Evolutionary conservation across 768 basidiomycete species (phyloP).

Genomic region (Lactarius indigo): DNA sequence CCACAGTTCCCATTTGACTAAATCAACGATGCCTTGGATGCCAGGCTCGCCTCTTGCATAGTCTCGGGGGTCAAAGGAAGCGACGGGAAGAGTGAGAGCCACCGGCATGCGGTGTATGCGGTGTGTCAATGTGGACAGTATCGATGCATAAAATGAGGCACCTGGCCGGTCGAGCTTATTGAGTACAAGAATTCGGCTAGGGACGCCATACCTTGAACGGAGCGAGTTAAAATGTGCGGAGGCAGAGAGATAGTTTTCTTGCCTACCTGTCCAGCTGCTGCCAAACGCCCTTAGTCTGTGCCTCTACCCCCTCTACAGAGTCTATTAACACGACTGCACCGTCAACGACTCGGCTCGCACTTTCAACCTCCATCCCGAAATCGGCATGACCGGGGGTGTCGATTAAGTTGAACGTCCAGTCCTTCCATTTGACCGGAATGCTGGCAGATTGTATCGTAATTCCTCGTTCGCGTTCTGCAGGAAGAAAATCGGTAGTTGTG

Average conservation of each 20-base stretch:
- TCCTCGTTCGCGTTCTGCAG: conserved; percentile 84
- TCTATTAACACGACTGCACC: conserved; percentile 87
- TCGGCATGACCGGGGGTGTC: conserved; percentile 93
- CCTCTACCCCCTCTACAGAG: conserved; percentile 88
- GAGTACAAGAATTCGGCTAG: conserved; percentile 73
- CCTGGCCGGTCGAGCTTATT: conserved; percentile 90
- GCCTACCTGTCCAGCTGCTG: conserved; percentile 76
- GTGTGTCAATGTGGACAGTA: conserved; percentile 70
- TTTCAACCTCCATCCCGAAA: conserved; percentile 97
- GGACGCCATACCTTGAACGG: conserved; percentile 64
- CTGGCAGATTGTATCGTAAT: conserved; percentile 93
- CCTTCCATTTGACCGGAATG: conserved; percentile 82
- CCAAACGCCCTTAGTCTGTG: conserved; percentile 90
- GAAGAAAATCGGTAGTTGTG: conserved; percentile 86
- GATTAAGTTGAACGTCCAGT: conserved; percentile 82
- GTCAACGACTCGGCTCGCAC: conserved; percentile 86
- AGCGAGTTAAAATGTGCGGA: conserved; percentile 2
- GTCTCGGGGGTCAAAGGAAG: conserved; percentile 65
- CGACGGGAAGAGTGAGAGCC: conserved; percentile 66
- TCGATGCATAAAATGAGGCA: conserved; percentile 69
- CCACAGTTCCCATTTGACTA: conserved; percentile 83
- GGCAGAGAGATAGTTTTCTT: conserved; percentile 29
- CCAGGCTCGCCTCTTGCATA: conserved; percentile 78
- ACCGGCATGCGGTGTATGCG: conserved; percentile 73
- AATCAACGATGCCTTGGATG: conserved; percentile 78